phyloP scores from a whole-genome alignment of 1,284 basidiomycete species.

The Quambalaria eucalypti region DNA sequence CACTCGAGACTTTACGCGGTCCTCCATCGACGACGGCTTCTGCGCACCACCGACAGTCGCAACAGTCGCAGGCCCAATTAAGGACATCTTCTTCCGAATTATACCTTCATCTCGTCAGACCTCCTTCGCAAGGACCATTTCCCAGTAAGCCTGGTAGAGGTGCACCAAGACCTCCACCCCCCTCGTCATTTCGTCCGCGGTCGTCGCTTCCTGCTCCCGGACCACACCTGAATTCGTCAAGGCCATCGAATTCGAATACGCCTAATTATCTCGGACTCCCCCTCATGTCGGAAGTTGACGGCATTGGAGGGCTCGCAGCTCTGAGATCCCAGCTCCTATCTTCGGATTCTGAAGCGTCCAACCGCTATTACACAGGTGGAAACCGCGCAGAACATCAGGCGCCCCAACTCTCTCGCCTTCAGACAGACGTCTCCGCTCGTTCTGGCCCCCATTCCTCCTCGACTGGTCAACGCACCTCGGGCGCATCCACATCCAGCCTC shows the following conservation, averaged over 20 bases:
- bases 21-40: not conserved
- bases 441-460: not conserved
- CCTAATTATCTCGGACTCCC: too few relatives aligned
- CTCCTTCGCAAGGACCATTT: too few relatives aligned
- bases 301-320: conserved; percentile 2
- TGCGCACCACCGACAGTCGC: too few relatives aligned
- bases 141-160: too few relatives aligned
- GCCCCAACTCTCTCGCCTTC: not conserved
- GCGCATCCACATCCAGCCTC: not conserved
- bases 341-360: not conserved
- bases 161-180: too few relatives aligned
- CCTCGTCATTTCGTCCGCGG: too few relatives aligned
- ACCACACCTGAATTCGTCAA: too few relatives aligned
- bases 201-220: too few relatives aligned
- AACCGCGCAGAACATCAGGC: not conserved
- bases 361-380: not conserved
- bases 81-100: too few relatives aligned
- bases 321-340: not conserved
- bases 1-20: not conserved
- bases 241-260: too few relatives aligned
- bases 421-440: not conserved
- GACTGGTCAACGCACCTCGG: not conserved
- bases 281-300: not conserved
- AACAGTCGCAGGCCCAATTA: too few relatives aligned
- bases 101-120: too few relatives aligned